Evolutionary conservation across 2,329 filamentous ascomycete genomes (phyloP).

Genomic region (Venturiaceae sp.): DNA sequence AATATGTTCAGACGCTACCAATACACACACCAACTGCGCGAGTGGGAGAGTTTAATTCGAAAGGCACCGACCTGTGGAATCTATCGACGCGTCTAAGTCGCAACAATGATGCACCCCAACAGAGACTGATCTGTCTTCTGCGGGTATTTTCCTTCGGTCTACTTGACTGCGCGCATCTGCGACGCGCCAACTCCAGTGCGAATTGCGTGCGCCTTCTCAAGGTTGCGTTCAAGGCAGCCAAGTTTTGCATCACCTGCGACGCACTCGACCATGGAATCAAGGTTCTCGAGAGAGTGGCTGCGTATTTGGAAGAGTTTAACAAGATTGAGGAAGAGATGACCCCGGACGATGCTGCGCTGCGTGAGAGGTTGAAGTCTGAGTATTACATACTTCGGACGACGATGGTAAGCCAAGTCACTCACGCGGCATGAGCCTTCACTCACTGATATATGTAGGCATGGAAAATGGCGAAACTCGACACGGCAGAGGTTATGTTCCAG

Average conservation of each 20-base stretch:
- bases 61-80: constrained; percentile 58
- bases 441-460: constrained; percentile 48
- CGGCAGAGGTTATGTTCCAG: constrained; percentile 68
- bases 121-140: constrained; percentile 13
- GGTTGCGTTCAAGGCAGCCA: constrained; percentile 56
- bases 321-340: constrained; percentile 14
- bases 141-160: constrained; percentile 57
- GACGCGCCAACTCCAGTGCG: constrained; percentile 14
- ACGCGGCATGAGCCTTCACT: neutral
- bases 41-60: constrained; percentile 35
- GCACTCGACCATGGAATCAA: constrained; percentile 50
- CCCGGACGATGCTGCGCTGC: constrained; percentile 18
- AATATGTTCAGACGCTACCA: neutral
- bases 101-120: constrained; percentile 2
- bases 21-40: neutral
- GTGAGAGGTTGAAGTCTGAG: constrained; percentile 42
- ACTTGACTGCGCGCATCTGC: constrained; percentile 47
- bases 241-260: constrained; percentile 49
- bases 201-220: constrained; percentile 48
- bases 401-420: constrained; percentile 42
- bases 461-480: constrained; percentile 61
- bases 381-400: constrained; percentile 57
- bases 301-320: constrained; percentile 29
- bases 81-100: constrained; percentile 42
- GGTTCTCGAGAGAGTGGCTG: constrained; percentile 54